Base-by-base conservation (phyloP, 1,284 basidiomycete genomes). In the Puccinia hordei region DNA sequence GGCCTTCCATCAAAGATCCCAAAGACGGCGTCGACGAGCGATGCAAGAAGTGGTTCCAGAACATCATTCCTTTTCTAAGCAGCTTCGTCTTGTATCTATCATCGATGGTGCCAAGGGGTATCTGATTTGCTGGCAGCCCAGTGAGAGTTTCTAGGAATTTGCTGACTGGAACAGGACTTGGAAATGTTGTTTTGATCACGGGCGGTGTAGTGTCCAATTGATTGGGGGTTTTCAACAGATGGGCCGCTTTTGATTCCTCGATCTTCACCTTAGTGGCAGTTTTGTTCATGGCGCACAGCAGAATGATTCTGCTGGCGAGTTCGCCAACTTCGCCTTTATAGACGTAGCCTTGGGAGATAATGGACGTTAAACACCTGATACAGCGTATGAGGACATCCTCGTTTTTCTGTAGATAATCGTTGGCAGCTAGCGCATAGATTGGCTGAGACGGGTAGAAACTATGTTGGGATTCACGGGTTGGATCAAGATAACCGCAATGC, bases 361-460 rank as follows among this genome's bases (percentile, higher is more conserved):
- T 30, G 6, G 15, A 19, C 8, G 59, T 10, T 19, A 63, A 33
- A 63, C 9, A 38, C 12, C 12, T 19, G 33, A 63, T 38, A 38
- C 59, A 63, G 1, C 3, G 38, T 63, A 63, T 22, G 17, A 63
- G 33, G 2, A 38, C 17, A 38, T 22, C 5, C 24, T 63, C 59
- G 33, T 63, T 17, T 33, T 38, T 33, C 0, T 38, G 33, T 13
- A 63, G 59, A 63, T 38, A 22, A 8, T 38, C 8, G 57, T 59
- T 59, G 24, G 57, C 57, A 59, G 33, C 59, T 38, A 38, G 17
- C 33, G 59, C 59, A 38, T 63, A 63, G 22, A 63, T 63, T 38
- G 59, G 59, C 13, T 63, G 59, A 2, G 59, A 63, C 59, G 33
- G 59, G 33, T 63, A 63, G 33, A 63, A 63, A n/a, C 59, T 63